Evolutionary conservation across 2,329 filamentous ascomycete genomes (phyloP).

Genomic region (Trichoderma sp.): DNA sequence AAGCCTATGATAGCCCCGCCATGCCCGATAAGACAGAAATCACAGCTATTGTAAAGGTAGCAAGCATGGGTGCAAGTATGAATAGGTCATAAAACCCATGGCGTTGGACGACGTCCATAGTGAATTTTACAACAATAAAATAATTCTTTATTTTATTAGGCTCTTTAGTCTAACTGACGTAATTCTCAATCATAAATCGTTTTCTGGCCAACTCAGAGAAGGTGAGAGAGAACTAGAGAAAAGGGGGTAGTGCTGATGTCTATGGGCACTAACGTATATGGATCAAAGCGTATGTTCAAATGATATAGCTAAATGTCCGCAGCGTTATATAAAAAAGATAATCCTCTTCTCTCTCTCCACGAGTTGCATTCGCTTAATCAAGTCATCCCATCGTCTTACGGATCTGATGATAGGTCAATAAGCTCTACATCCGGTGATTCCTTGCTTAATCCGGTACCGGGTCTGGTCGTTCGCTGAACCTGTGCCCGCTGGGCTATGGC

Average conservation of each 20-base stretch:
- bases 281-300: neutral
- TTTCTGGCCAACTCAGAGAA: neutral
- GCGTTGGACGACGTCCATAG: neutral
- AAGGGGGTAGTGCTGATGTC: neutral
- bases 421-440: slow-evolving; percentile 18
- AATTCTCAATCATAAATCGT: neutral
- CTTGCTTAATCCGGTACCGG: neutral
- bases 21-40: neutral
- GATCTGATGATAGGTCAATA: slow-evolving; percentile 13
- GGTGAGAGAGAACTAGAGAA: neutral
- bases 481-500: slow-evolving; percentile 63
- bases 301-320: neutral
- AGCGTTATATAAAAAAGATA: neutral
- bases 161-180: neutral
- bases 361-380: neutral
- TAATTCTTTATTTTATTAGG: neutral
- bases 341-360: neutral
- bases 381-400: neutral
- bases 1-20: neutral
- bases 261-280: neutral
- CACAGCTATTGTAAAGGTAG: neutral
- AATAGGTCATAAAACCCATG: neutral
- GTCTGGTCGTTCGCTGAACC: slow-evolving; percentile 28
- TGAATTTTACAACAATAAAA: neutral
- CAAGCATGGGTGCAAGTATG: no score